Evolutionary conservation across 768 basidiomycete species (phyloP), one percentile per base, ranked within the genome.

Genomic region (Agaricus subrufescens): DNA sequence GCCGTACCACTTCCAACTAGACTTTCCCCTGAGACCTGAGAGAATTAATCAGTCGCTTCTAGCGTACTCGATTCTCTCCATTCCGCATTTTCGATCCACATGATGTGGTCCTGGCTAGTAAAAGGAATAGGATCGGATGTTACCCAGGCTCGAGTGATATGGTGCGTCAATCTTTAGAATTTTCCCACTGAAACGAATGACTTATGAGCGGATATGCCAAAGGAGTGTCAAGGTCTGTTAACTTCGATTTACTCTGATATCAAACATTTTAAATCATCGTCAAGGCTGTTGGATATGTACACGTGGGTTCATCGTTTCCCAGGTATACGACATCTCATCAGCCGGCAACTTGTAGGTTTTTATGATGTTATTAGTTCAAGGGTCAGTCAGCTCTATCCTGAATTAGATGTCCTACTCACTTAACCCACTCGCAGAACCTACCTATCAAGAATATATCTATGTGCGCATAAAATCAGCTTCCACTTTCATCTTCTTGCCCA

Each of bases 211-310:
- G 42, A 19, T 34, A 14, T 31, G 26, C 25, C 15, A 9, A 12
- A 56, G 55, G 55, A 56, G 55, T 37, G 45, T 56, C 55, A 56
- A 56, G 48, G 55, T 56, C 19, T 9, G 48, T 44, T 12, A 40
- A 37, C 37, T 30, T 26, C 19, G 11, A 8, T 12, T n/a, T 43
- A 3, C 3, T 15, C n/a, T 26, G 27, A 12, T 46, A 11, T 19
- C 26, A 40, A 23, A 11, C 6, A 34, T 31, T 14, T 40, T 56
- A 47, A 56, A 19, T 10, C n/a, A n/a, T 14, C 40, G 15, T 27
- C 14, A 23, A 56, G 48, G 55, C 48, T 42, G 48, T 56, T 12
- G 55, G 55, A 9, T 50, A 56, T 40, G 12, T 56, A 8, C 48
- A 56, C 43, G 55, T 56, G 14, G 45, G 55, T 43, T 30, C 19